Evolutionary conservation across 179 eudicot genomes (phyloP).

Genomic region (Spergularia azorica): DNA sequence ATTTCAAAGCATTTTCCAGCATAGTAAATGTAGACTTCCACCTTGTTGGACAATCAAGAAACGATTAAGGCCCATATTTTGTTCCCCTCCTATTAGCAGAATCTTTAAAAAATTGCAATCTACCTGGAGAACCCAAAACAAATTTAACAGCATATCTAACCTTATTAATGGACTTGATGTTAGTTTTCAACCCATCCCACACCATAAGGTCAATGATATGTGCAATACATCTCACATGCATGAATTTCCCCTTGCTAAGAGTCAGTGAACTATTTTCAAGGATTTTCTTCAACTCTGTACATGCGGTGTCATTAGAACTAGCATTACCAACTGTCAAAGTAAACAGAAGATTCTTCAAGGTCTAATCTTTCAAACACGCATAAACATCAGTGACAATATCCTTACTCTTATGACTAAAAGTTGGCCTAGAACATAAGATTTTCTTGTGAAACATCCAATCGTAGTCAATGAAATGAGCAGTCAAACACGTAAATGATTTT

Average conservation of each 20-base stretch:
- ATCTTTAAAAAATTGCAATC: background rate
- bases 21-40: no score
- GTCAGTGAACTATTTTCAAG: background rate
- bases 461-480: background rate
- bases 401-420: background rate
- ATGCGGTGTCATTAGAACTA: background rate
- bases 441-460: conserved; percentile 4
- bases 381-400: background rate
- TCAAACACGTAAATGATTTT: background rate
- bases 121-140: background rate
- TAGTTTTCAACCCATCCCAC: no score
- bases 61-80: background rate
- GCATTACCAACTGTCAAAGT: background rate
- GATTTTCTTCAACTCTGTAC: background rate
- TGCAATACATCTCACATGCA: background rate
- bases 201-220: no score
- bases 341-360: background rate
- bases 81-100: no score
- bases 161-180: no score
- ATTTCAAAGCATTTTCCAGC: no score
- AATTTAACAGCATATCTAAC: no score
- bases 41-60: no score
- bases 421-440: background rate
- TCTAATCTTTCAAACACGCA: background rate
- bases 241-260: background rate